Conservation (phyloP, 148 eudicot species). For the Vaccinium corymbosum region DNA sequence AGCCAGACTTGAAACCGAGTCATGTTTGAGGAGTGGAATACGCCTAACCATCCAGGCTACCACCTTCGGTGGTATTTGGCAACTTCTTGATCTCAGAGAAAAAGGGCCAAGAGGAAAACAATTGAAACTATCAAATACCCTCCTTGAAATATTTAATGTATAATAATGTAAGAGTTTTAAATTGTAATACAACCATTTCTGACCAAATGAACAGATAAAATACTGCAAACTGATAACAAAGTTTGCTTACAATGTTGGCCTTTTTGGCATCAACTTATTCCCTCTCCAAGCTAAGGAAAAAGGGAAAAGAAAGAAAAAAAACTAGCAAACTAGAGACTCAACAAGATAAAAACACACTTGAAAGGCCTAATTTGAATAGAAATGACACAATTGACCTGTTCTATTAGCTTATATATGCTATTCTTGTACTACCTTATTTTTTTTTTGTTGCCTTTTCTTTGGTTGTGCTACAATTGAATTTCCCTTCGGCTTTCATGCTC, state of each 20-base stretch:
- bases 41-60: too few species aligned
- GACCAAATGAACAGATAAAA: not conserved
- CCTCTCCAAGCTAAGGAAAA: slow-evolving; percentile 13
- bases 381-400: slow-evolving; percentile 8
- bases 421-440: not conserved
- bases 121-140: not conserved
- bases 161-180: not conserved
- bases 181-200: slow-evolving; percentile 3
- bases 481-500: not conserved
- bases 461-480: not conserved
- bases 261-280: slow-evolving; percentile 15
- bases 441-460: not conserved
- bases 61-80: not conserved
- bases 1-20: too few species aligned
- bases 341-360: not conserved
- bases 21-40: too few species aligned
- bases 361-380: slow-evolving; percentile 5
- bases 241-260: slow-evolving; percentile 17
- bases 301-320: not conserved
- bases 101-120: not conserved
- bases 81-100: not conserved
- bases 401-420: slow-evolving; percentile 2
- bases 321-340: not conserved
- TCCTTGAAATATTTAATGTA: not conserved
- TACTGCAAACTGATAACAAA: slow-evolving; percentile 14